A percentile compares a stretch with the other conserved stretches of the same genome.
Evolutionary conservation across 768 basidiomycete species (phyloP).

Genomic region (Aureoboletus auriporus): DNA sequence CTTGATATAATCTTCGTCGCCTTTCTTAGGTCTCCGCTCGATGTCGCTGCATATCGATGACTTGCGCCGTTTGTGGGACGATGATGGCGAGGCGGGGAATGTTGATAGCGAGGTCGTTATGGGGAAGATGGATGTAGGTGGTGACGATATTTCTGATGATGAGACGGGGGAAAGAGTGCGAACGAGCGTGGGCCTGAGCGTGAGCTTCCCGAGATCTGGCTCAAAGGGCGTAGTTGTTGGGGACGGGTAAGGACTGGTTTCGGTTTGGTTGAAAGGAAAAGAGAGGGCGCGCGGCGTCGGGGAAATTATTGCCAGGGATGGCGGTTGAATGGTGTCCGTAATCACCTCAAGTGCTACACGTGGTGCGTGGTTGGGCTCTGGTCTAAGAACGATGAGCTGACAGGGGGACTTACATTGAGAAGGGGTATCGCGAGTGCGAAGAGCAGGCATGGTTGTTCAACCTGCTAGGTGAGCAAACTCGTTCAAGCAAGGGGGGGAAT

Average conservation of each 20-base stretch:
- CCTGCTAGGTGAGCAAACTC: constrained; percentile 32
- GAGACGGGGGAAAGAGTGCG: constrained; percentile 43
- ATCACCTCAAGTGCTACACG: constrained; percentile 69
- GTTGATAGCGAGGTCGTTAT: constrained; percentile 32
- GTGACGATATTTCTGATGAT: constrained; percentile 22
- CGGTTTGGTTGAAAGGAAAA: constrained; percentile 37
- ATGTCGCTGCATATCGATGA: constrained; percentile 42
- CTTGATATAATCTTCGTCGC: constrained; percentile 81
- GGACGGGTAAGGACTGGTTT: constrained; percentile 60
- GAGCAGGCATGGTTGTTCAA: constrained; percentile 66
- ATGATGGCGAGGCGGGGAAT: constrained; percentile 29
- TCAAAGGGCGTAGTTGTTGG: constrained; percentile 72
- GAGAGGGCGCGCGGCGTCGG: constrained; percentile 56
- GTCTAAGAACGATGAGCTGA: background rate
- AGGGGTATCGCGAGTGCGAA: constrained; percentile 74
- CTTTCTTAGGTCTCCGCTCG: constrained; percentile 54
- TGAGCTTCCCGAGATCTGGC: constrained; percentile 52
- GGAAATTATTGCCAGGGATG: constrained; percentile 52
- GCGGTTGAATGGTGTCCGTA: constrained; percentile 56
- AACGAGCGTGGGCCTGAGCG: constrained; percentile 34
- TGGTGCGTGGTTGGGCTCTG: constrained; percentile 16
- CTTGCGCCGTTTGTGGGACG: constrained; percentile 49
- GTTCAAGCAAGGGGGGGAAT: constrained; percentile 32
- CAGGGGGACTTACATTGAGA: constrained; percentile 38
- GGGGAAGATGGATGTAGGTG: constrained; percentile 39